Base-by-base conservation (phyloP, 805 yeast species). In the Yarrowia sp. region DNA sequence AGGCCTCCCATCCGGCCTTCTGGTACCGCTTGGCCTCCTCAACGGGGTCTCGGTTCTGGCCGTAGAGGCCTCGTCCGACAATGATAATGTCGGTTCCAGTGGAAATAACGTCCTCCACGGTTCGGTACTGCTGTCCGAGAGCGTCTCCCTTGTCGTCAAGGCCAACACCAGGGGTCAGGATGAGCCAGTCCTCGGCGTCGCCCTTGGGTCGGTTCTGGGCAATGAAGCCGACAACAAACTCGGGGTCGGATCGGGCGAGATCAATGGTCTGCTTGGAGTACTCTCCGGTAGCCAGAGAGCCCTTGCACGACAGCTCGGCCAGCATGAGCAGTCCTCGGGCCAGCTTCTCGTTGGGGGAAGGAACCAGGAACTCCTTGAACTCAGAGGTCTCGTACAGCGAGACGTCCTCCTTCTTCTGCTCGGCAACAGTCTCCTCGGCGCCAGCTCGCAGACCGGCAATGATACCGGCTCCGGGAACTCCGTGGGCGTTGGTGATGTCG, bases 101-200 rank as follows among this genome's bases (percentile, higher is more conserved):
- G 13, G 82, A 71, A 12, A 93, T 79, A 22, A 91, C 99, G 64
- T 88, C 90, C 66, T 83, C 84, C 3, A 93, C 98, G 5, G 97
- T 85, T 73, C 99, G 82, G 75, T 94, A 94, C 75, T 94, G 98
- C 74, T 94, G 99, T 22, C 99, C 99, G 65, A 94, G 80, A 1
- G 86, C 84, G 72, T 94, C 99, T 14, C 98, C 97, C 73, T 87
- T 94, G 71, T 93, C 98, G 71, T 93, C 99, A 59, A 94, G 80
- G 2, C 98, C 98, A 38, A 94, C 99, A 65, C 99, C 99, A 0
- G 99, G 99, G 0, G 99, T 93, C 94, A 94, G 86, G 63, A 92
- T 84, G 39, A 94, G 76, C 97, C 97, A 94, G 76, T 94, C 99
- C 69, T 88, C 92, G 1, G 93, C 94, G 68, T 86, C 94, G 2